Conservation (phyloP, 768 basidiomycete species). For the Lentinula raphanica region DNA sequence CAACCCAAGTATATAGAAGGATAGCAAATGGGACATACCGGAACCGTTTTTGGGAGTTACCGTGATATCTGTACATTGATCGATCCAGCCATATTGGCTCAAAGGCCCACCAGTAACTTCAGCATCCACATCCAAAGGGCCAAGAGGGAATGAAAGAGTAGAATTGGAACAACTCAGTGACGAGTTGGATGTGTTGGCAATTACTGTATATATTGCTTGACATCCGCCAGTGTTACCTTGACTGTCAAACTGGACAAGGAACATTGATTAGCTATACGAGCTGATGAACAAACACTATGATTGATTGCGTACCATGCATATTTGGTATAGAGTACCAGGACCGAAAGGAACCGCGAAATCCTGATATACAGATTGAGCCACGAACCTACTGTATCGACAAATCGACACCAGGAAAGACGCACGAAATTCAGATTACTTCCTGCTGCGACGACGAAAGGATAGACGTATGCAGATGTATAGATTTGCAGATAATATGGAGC, state of each 20-base stretch:
- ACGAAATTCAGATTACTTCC: conserved; percentile 45
- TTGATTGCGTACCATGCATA: conserved; percentile 13
- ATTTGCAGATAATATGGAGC: conserved; percentile 58
- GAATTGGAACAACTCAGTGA: conserved; percentile 46
- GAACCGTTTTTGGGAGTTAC: conserved; percentile 52
- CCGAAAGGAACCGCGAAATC: conserved; percentile 56
- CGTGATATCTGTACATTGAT: conserved; percentile 54
- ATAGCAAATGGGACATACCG: not conserved
- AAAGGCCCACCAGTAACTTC: conserved; percentile 42
- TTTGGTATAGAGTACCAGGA: conserved; percentile 43
- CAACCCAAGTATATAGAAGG: too few species aligned
- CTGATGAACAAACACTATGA: not conserved
- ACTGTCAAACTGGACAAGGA: conserved; percentile 47
- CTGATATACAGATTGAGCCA: conserved; percentile 22
- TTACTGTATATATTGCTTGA: conserved; percentile 53
- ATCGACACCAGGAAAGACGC: conserved; percentile 17
- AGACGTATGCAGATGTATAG: conserved; percentile 48
- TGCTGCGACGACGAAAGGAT: conserved; percentile 47
- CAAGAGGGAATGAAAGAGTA: conserved; percentile 33
- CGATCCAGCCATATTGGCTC: conserved; percentile 52
- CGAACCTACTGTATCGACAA: not conserved
- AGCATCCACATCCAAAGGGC: conserved; percentile 40
- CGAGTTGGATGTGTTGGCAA: conserved; percentile 31
- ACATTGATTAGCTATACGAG: conserved; percentile 19
- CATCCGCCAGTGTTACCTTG: conserved; percentile 59